Base-by-base conservation (phyloP, 2,329 filamentous ascomycete genomes). In the Penicillium sp. region DNA sequence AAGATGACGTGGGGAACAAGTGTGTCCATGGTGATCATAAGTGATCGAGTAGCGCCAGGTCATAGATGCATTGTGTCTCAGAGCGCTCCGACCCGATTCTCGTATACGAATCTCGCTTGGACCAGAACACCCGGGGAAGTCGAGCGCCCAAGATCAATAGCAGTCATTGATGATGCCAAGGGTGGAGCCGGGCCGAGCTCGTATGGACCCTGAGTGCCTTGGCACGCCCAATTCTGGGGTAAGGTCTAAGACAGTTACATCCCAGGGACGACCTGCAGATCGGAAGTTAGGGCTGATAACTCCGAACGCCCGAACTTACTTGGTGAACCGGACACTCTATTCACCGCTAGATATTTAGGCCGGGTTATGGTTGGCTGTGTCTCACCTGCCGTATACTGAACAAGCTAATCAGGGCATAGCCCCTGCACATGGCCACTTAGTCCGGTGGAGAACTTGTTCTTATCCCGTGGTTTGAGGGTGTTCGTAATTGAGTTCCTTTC, bases 181-280 rank as follows among this genome's bases (percentile, higher is more conserved):
- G 7, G 29, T 27, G 47, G 35, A 27, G 14, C 11, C n/a, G 44
- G 37, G 20, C 49, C 8, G 35, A 22, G 46, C 20, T 41, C 35
- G 33, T 42, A 52, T 29, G 23, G 26, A 40, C 40, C 53, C 49
- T 56, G 44, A 40, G 25, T 29, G 25, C 33, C 9, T 27, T 33
- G 25, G 41, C 37, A 41, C 35, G 31, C 49, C 37, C 23, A 31
- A 42, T 50, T 56, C 52, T 48, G 62, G 49, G 56, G 49, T 50
- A 55, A 42, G 43, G 23, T 33, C 20, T 60, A 51, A 62, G 60
- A 64, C 60, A 64, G 59, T 64, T 65, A 62, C 61, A 67, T 67
- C 37, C 48, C 48, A 49, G 49, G 33, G n/a, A 43, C 31, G 15
- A 33, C 42, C 6, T 25, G 29, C 25, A 26, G 23, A 40, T 41